Percentiles rank a stretch among this genome's conserved stretches.
phyloP scores from a whole-genome alignment of 1,139 yeast genomes.

The Debaryomyces udenii region DNA sequence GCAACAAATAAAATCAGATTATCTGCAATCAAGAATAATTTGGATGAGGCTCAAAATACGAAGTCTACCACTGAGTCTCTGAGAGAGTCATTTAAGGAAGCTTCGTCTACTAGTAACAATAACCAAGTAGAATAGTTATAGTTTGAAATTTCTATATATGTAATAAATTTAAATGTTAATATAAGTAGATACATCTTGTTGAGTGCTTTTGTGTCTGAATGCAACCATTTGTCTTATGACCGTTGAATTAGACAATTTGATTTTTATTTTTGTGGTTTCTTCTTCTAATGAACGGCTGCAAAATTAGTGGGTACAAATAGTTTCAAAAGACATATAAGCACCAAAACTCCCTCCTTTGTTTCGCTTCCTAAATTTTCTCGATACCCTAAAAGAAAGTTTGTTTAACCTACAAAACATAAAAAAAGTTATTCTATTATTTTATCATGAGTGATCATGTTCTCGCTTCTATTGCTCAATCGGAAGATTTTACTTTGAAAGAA shows the following conservation, averaged over 20 bases:
- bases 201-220: too few species aligned
- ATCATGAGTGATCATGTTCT: slow-evolving; percentile 6
- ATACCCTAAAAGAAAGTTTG: slow-evolving; percentile 1
- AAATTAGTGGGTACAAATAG: slow-evolving; percentile 5
- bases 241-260: too few species aligned
- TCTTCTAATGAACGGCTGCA: slow-evolving; percentile 4
- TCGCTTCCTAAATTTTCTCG: neutral
- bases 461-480: neutral
- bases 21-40: slow-evolving; percentile 37
- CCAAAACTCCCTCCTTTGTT: neutral
- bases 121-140: neutral
- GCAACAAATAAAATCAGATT: slow-evolving; percentile 35
- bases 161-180: too few species aligned
- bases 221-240: too few species aligned
- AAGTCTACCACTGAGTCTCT: neutral
- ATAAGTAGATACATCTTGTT: too few species aligned
- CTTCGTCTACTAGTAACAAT: neutral
- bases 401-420: neutral
- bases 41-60: slow-evolving; percentile 21
- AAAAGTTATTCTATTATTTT: neutral
- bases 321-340: slow-evolving; percentile 4
- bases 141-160: too few species aligned
- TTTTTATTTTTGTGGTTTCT: slow-evolving; percentile 3
- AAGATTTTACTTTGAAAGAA: slow-evolving; percentile 12
- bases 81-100: neutral